Base-by-base conservation (phyloP, 73 alveolate genomes). In the Paramecium sonneborni region DNA sequence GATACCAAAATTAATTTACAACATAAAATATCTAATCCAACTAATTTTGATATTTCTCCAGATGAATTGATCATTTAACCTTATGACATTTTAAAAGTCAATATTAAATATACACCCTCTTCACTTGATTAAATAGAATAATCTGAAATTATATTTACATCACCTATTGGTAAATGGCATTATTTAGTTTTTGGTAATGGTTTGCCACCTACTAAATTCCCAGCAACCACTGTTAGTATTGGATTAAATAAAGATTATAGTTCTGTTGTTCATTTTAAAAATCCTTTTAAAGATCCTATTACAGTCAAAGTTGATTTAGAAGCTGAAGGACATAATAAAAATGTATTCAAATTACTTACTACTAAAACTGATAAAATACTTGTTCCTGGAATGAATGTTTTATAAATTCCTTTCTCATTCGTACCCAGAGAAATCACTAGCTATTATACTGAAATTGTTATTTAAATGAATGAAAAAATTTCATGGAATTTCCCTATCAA, bases 91-190 rank as follows among this genome's bases (percentile, higher is more conserved):
- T 93, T 88, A 72, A 97, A 95, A 92, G 97, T 97, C 1, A 57
- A 92, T 88, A 84, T 98, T 30, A 96, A 96, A 93, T 98, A 98
- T 93, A 94, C 98, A 39, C 99, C 99, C 5, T 85, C 97, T 15
- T 94, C 96, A 56, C 93, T 98, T 39, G 99, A 98, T 84, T 94
- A 92, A 14, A 97, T 95, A 14, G 99, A 98, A 86, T 92, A 85
- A 68, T 97, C 98, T 1, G 85, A 67, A 20, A 93, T 97, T 24
- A 92, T 90, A 26, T 97, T 97, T 82, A 97, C 97, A 52, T 94
- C 96, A 55, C 92, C 94, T 57, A 96, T 98, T 23, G 99, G 99
- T 32, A 97, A 98, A 85, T 98, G 99, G 99, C 98, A 96, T 87
- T 98, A 74, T 92, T 95, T 96, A 88, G 76, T 96, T n/a, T 96